Evolutionary conservation across 2,329 filamentous ascomycete species (phyloP).

Genomic region (Ophiostoma pallidulum): DNA sequence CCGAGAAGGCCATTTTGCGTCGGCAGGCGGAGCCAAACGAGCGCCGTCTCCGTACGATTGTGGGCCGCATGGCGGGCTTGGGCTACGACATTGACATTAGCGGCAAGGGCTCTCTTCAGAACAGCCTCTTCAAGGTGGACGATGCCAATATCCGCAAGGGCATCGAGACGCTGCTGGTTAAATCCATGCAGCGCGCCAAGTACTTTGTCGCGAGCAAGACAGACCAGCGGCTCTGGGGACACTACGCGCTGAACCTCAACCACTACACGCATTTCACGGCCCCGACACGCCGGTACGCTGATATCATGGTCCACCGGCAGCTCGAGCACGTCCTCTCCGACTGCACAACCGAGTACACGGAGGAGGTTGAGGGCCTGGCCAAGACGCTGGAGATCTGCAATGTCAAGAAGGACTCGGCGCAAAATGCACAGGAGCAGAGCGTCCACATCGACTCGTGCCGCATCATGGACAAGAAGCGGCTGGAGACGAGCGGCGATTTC

Average conservation of each 20-base stretch:
- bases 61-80: conserved; percentile 83
- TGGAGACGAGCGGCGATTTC: conserved; percentile 79
- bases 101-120: conserved; percentile 85
- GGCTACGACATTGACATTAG: conserved; percentile 83
- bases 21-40: conserved; percentile 78
- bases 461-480: conserved; percentile 84
- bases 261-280: conserved; percentile 97
- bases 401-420: conserved; percentile 97
- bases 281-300: conserved; percentile 87
- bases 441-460: conserved; percentile 97
- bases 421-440: conserved; percentile 96
- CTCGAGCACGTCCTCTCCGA: conserved; percentile 78
- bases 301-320: conserved; percentile 92
- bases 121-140: conserved; percentile 87
- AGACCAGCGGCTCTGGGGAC: conserved; percentile 65
- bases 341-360: conserved; percentile 72
- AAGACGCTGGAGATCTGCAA: conserved; percentile 96
- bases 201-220: conserved; percentile 83
- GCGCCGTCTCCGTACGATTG: conserved; percentile 80
- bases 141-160: conserved; percentile 87
- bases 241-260: conserved; percentile 87
- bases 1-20: conserved; percentile 86
- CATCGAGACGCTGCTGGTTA: conserved; percentile 92
- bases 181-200: conserved; percentile 93
- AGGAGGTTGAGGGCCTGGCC: conserved; percentile 77